phyloP scores from a whole-genome alignment of 2,329 filamentous ascomycete genomes.

The Alternaria conjuncta region DNA sequence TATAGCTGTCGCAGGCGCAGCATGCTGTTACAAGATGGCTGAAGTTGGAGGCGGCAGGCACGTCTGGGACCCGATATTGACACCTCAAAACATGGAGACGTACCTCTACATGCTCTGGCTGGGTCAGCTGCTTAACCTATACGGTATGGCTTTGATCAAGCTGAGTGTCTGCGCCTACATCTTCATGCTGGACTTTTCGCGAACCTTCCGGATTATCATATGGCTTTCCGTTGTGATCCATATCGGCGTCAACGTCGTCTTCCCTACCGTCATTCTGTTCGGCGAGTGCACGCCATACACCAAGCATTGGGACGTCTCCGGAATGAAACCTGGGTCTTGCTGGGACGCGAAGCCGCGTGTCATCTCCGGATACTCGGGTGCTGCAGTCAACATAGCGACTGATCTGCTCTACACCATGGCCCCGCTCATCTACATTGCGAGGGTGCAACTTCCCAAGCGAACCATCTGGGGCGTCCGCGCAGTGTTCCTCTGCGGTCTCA shows the following conservation, averaged over 20 bases:
- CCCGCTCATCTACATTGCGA: conserved; percentile 30
- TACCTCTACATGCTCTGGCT: conserved; percentile 31
- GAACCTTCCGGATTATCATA: conserved; percentile 26
- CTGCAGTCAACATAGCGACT: conserved; percentile 33
- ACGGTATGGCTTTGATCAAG: conserved; percentile 38
- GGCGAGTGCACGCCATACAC: conserved; percentile 31
- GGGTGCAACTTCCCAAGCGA: conserved; percentile 31
- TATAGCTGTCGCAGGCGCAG: conserved; percentile 27
- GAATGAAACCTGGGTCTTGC: conserved; percentile 28
- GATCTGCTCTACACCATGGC: conserved; percentile 34
- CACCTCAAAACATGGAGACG: conserved; percentile 21
- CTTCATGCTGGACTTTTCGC: conserved; percentile 34
- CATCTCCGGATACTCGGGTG: conserved; percentile 35
- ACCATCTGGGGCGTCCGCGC: conserved; percentile 36
- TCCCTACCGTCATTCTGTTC: conserved; percentile 29
- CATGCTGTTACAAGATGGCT: conserved; percentile 27
- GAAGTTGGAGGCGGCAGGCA: conserved; percentile 28
- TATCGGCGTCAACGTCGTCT: conserved; percentile 29
- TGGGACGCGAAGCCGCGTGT: conserved; percentile 32
- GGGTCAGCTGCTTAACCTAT: conserved; percentile 32
- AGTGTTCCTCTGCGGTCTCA: conserved; percentile 35
- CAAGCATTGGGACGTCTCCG: conserved; percentile 30
- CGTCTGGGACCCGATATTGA: conserved; percentile 32
- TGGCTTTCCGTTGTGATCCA: conserved; percentile 31
- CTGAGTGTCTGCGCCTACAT: conserved; percentile 38